Conservation (phyloP, 768 basidiomycete genomes). For the Mycena latifolia region DNA sequence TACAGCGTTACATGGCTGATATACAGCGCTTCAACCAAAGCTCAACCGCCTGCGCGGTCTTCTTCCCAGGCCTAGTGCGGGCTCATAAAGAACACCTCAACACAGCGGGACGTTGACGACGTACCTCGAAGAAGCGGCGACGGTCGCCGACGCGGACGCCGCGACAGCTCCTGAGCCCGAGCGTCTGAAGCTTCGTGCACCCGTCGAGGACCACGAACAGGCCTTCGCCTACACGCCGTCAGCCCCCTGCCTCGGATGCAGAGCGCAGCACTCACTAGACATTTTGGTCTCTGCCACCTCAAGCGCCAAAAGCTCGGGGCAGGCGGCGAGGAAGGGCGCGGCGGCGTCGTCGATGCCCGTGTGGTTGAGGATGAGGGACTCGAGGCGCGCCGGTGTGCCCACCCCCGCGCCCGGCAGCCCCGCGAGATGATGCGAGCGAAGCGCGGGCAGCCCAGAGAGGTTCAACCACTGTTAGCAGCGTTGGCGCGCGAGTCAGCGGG, state of each 20-base stretch:
- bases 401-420: constrained; percentile 55
- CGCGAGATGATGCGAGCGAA: constrained; percentile 65
- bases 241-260: background rate
- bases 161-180: constrained; percentile 78
- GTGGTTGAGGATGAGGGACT: constrained; percentile 67
- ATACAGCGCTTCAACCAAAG: background rate
- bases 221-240: constrained; percentile 56
- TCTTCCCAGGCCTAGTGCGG: constrained; percentile 30
- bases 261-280: constrained; percentile 56
- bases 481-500: background rate
- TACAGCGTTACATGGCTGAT: too few relatives aligned
- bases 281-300: constrained; percentile 71
- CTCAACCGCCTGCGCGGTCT: constrained; percentile 10
- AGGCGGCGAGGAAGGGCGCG: constrained; percentile 64
- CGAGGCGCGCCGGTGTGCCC: constrained; percentile 53
- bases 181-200: constrained; percentile 62
- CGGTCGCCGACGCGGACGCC: constrained; percentile 70
- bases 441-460: constrained; percentile 62
- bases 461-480: constrained; percentile 62
- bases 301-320: constrained; percentile 59
- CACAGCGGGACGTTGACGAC: constrained; percentile 8
- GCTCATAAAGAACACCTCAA: background rate
- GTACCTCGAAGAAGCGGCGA: constrained; percentile 75
- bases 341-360: constrained; percentile 73
- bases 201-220: constrained; percentile 69